Base-by-base conservation (phyloP, 441 rosid genomes). In the Euphorbia celastroides region DNA sequence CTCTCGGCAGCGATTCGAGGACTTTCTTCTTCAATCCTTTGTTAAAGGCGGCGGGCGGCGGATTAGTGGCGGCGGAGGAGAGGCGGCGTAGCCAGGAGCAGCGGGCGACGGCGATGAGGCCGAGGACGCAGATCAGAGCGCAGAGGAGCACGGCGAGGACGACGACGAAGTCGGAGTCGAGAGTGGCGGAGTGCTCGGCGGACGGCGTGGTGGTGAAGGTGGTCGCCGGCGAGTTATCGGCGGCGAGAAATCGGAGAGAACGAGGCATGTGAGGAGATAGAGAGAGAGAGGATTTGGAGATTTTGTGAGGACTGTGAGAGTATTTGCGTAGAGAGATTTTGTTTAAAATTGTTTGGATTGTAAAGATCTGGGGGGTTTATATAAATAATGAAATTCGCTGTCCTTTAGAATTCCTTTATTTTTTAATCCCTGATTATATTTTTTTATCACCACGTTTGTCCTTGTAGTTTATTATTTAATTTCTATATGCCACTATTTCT, bases 61-160 rank as follows among this genome's bases (percentile, higher is more conserved):
- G 17, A 48, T 67, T 41, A 13, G 62, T 30, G 13, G 62, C 50
- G 26, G 17, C 26, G 63, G 66, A 26, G 44, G 80, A 62, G 50
- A 77, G 27, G 34, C 77, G 72, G 51, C 80, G 93, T 55, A 93
- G 83, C 93, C 97, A 93, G 67, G 93, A 84, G 72, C 97, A 90
- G 55, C 89, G 87, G 7, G 93, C 93, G 23, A 88, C 93, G 0
- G 89, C 90, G 34, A 89, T 67, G 54, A 93, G 79, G 28, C 98
- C 98, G 12, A 93, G 82, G n/a, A 87, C 86, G 77, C 92, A 90
- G 5, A 87, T 88, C 25, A 93, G 71, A n/a, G 97, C 96, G 78
- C 98, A 93, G 72, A 93, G 84, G 41, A 93, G 95, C 34, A 93
- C 89, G 0, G 96, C 96, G 17, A 93, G 88, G 74, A 93, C 85